A percentile compares a stretch with the other conserved stretches of the same genome.
These are phyloP conservation scores for Rhytidiadelphus loreus DNA, from an alignment of 225 moss, liverwort and hornwort genomes.

Conservation along the genomic window DNA sequence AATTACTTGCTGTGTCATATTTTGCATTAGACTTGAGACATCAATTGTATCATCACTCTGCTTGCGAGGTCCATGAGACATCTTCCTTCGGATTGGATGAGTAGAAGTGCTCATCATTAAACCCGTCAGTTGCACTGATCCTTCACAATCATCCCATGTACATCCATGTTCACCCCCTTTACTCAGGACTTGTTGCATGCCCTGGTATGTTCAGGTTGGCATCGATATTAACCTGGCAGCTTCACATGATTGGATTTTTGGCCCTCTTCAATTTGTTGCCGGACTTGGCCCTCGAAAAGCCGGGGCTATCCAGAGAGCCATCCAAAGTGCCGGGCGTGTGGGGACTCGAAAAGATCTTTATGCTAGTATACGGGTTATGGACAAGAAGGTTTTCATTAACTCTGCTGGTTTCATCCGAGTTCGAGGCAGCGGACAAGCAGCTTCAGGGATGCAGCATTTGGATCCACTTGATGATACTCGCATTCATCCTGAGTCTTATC, in stretches of 20 bases:
- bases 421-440: slow-evolving; percentile 93
- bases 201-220: slow-evolving; percentile 50
- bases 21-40: neutral
- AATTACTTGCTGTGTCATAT: neutral
- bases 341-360: slow-evolving; percentile 81
- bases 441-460: slow-evolving; percentile 83
- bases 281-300: slow-evolving; percentile 98
- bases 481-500: slow-evolving; percentile 93
- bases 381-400: slow-evolving; percentile 81
- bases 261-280: slow-evolving; percentile 77
- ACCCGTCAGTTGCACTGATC: neutral
- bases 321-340: slow-evolving; percentile 87
- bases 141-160: neutral
- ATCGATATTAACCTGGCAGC: slow-evolving; percentile 95
- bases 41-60: neutral
- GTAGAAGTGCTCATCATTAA: neutral
- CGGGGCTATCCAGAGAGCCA: slow-evolving; percentile 77
- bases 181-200: neutral
- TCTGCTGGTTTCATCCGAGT: slow-evolving; percentile 94
- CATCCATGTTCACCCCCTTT: neutral
- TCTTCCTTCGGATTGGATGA: neutral
- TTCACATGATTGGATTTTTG: slow-evolving; percentile 95
- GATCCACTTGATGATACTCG: slow-evolving; percentile 98
- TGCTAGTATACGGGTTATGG: slow-evolving; percentile 69
- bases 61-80: neutral